Evolutionary conservation across 371 early-diverging fungal species (phyloP), one percentile per base, ranked within the genome.

Genomic region (Dentiscutata heterogama): DNA sequence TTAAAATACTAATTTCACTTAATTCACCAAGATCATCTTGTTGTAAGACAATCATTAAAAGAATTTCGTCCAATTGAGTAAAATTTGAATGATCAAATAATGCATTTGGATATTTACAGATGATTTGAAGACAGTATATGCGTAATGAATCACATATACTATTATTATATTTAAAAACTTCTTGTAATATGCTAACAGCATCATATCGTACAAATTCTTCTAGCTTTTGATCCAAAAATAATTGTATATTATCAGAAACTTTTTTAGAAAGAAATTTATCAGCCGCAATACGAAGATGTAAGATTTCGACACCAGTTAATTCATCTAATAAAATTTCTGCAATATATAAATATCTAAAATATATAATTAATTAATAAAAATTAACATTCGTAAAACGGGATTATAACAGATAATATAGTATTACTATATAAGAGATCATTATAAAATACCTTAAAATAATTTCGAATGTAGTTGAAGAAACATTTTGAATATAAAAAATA

Each of bases 1-100:
- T 16, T 67, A 65, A 78, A 25, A 78, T 78, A 13, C 29, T 27
- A 27, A 29, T 20, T 67, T 78, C 79, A 13, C 53, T 67, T 31
- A 13, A n/a, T 31, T 65, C n/a, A 20, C 29, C 31, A 29, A 78
- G 29, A 8, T 78, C 68, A 27, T 78, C 67, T 16, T 14, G 18
- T 67, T 78, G 51, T 7, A 78, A 18, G 14, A 78, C n/a, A 29
- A 20, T 7, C 14, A 78, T 42, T 20, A 78, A n/a, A 58, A 46
- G 11, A 16, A n/a, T 1, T 63, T 63, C 35, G 1, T 63, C 25
- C 11, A 63, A 18, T 46, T 39, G 35, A n/a, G n/a, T 14, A 46
- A 78, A 78, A 13, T 60, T 56, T 7, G 54, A 8, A 18, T 27
- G 39, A 16, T 58, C 46, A 50, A 63, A 78, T 11, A 78, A 13